Percentiles rank a stretch among this genome's conserved stretches.
phyloP scores from a whole-genome alignment of 225 moss, liverwort and hornwort species.

The Thuidium tamariscinum region DNA sequence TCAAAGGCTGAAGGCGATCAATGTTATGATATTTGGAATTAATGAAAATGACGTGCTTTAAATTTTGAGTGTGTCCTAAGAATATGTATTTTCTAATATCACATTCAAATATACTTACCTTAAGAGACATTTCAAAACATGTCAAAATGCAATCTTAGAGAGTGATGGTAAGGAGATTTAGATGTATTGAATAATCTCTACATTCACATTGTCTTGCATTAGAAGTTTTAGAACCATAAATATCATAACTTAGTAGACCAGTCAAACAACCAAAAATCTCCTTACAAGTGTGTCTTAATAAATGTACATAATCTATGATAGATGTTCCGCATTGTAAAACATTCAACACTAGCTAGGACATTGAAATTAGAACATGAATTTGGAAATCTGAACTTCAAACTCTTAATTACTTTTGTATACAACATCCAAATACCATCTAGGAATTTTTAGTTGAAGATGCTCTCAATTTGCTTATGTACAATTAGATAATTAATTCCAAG shows the following conservation, averaged over 20 bases:
- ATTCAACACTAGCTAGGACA: neutral
- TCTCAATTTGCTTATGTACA: neutral
- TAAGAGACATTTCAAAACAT: neutral
- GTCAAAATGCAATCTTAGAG: neutral
- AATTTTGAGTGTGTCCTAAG: neutral
- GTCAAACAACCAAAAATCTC: fast-evolving
- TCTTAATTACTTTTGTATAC: neutral
- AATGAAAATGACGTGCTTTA: no score
- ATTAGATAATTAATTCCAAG: fast-evolving
- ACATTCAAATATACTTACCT: neutral
- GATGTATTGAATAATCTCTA: fast-evolving
- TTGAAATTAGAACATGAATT: neutral
- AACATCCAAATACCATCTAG: neutral
- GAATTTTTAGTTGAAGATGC: neutral
- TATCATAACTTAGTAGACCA: neutral
- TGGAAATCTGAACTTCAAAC: neutral
- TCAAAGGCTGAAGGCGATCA: no score
- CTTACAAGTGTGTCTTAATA: neutral
- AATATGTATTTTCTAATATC: neutral
- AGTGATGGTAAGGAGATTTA: neutral
- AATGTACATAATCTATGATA: neutral
- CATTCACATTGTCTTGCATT: neutral
- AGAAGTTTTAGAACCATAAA: neutral
- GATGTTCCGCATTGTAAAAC: neutral
- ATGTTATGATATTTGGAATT: no score